phyloP scores from a whole-genome alignment of 2,329 filamentous ascomycete species.

The Fusarium decemcellulare region DNA sequence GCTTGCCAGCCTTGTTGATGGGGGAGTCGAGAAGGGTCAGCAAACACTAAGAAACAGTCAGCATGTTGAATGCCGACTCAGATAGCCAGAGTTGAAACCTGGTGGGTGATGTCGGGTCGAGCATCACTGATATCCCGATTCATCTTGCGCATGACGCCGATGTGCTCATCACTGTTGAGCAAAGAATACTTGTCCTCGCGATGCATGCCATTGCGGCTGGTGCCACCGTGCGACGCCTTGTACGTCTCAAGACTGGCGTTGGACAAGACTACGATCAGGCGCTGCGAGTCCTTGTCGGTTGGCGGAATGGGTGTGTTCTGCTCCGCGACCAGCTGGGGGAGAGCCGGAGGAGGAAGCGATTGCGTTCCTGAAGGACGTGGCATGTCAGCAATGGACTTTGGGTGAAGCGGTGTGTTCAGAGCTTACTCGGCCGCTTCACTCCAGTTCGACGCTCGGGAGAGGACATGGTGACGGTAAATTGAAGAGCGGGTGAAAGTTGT shows the following conservation, averaged over 20 bases:
- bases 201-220: conserved; percentile 72
- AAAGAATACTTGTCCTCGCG: conserved; percentile 97
- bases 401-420: conserved; percentile 8
- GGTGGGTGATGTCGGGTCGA: conserved; percentile 96
- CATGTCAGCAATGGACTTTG: conserved; percentile 36
- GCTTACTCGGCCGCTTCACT: conserved; percentile 61
- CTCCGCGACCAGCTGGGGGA: conserved; percentile 94
- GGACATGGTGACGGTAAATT: conserved; percentile 51
- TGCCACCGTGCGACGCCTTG: conserved; percentile 85
- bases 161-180: conserved; percentile 99
- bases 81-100: conserved; percentile 71
- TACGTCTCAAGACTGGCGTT: conserved; percentile 99
- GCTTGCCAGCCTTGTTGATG: conserved; percentile 97
- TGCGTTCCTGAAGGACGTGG: conserved; percentile 78
- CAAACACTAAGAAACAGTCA: conserved; percentile 79
- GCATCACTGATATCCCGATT: conserved; percentile 98
- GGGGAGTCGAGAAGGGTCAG: conserved; percentile 97
- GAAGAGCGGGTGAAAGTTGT: conserved; percentile 25
- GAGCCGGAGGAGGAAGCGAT: conserved; percentile 90
- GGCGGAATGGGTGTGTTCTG: conserved; percentile 88
- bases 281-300: conserved; percentile 90
- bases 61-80: conserved; percentile 62
- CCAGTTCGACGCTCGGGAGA: conserved; percentile 57
- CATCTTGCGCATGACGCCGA: conserved; percentile 99
- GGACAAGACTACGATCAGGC: conserved; percentile 95